phyloP scores from a whole-genome alignment of 768 basidiomycete genomes.

The Fomitopsis serialis region DNA sequence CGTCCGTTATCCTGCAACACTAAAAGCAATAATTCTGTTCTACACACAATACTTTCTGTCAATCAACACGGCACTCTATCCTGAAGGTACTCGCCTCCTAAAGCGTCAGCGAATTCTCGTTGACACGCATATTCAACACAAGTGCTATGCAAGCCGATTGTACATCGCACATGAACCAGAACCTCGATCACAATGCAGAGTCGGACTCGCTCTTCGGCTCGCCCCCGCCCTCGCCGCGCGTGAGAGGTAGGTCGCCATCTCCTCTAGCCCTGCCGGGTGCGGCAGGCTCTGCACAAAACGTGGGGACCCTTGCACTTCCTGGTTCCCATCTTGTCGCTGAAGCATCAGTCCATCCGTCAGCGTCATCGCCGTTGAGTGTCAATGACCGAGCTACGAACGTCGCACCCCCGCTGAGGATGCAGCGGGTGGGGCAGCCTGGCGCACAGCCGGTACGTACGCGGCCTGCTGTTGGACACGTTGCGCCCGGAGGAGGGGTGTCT shows the following conservation, averaged over 20 bases:
- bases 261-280: conserved; percentile 56
- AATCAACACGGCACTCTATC: too few relatives aligned
- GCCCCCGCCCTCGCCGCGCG: conserved; percentile 62
- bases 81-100: too few relatives aligned
- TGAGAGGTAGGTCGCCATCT: conserved; percentile 72
- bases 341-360: conserved; percentile 78
- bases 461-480: neutral
- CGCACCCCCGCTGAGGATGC: neutral
- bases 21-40: too few relatives aligned
- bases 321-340: conserved; percentile 88
- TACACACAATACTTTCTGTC: too few relatives aligned
- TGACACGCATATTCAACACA: neutral
- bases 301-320: conserved; percentile 98
- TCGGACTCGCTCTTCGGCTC: conserved; percentile 76
- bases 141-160: conserved; percentile 1
- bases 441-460: neutral
- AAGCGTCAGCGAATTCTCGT: too few relatives aligned
- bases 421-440: neutral
- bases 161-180: neutral
- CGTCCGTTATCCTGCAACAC: too few relatives aligned
- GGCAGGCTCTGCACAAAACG: conserved; percentile 63
- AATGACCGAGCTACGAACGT: conserved; percentile 4
- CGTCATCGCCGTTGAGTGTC: conserved; percentile 40
- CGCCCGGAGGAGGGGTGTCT: neutral
- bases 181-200: conserved; percentile 36